A percentile compares a stretch with the other conserved stretches of the same genome.
Evolutionary conservation across 352 stramenopile species (phyloP).

Genomic region (Paralagenidium karlingii): DNA sequence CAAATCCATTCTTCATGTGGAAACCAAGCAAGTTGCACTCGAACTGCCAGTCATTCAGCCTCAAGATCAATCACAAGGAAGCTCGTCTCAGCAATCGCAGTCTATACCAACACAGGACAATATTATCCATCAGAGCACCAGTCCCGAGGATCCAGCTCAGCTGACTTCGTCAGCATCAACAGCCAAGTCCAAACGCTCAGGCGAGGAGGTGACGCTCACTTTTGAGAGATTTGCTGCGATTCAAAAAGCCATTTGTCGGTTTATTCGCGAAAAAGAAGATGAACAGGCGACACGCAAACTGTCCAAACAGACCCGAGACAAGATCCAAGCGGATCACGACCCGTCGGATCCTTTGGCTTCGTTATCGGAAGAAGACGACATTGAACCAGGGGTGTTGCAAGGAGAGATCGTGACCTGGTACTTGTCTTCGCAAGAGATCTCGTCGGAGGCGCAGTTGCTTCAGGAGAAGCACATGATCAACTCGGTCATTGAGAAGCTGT

Average conservation of each 20-base stretch:
- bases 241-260: conserved; percentile 61
- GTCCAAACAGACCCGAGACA: conserved; percentile 5
- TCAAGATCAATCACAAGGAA: conserved; percentile 34
- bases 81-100: not conserved
- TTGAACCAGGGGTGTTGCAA: conserved; percentile 48
- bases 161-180: conserved; percentile 1
- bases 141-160: not conserved
- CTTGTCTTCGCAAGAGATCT: conserved; percentile 71
- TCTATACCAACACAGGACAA: conserved; percentile 3
- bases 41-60: conserved; percentile 39
- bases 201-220: conserved; percentile 31
- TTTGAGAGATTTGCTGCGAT: conserved; percentile 77
- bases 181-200: conserved; percentile 9
- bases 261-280: conserved; percentile 75
- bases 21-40: conserved; percentile 94
- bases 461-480: conserved; percentile 75
- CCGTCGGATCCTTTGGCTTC: too few species aligned
- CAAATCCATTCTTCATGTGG: conserved; percentile 99
- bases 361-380: conserved; percentile 45
- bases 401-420: conserved; percentile 80
- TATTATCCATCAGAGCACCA: conserved; percentile 2
- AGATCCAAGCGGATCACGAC: conserved; percentile 4
- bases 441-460: conserved; percentile 62
- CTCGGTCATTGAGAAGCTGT: conserved; percentile 69
- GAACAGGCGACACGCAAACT: conserved; percentile 29